Percentiles rank a stretch among this genome's conserved stretches.
Conservation (phyloP, 495 filamentous ascomycete genomes). For the Bathelium albidoporum region DNA sequence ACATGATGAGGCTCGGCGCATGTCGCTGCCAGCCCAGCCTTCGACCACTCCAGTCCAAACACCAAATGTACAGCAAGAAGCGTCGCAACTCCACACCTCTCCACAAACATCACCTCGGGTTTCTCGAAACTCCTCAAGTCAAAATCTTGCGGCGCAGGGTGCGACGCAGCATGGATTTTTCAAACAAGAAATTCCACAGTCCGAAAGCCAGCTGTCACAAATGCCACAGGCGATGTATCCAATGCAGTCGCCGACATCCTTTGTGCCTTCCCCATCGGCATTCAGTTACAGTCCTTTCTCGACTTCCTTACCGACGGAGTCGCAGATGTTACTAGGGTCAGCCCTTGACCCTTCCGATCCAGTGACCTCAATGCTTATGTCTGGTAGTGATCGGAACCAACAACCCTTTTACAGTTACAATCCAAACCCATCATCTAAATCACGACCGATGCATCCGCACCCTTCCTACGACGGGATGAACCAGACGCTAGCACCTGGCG, state of each 20-base stretch:
- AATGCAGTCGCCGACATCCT: slow-evolving; percentile 7
- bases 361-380: slow-evolving; percentile 36
- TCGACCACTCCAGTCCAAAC: slow-evolving; percentile 22
- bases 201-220: slow-evolving; percentile 1
- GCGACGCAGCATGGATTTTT: slow-evolving; percentile 1
- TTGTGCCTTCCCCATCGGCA: background rate
- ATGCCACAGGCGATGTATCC: background rate
- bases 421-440: slow-evolving; percentile 18
- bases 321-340: slow-evolving; percentile 39
- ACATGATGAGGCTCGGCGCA: slow-evolving; percentile 25
- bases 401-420: slow-evolving; percentile 33
- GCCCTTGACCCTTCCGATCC: slow-evolving; percentile 36
- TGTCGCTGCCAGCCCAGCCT: slow-evolving; percentile 29
- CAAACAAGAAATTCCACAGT: slow-evolving; percentile 6
- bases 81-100: slow-evolving; percentile 17
- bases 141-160: slow-evolving; percentile 2
- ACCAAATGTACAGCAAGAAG: slow-evolving; percentile 17
- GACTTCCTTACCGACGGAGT: slow-evolving; percentile 37
- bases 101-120: slow-evolving; percentile 10
- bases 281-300: slow-evolving; percentile 29
- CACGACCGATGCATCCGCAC: background rate
- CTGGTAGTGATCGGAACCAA: slow-evolving; percentile 28
- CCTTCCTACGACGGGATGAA: slow-evolving; percentile 15
- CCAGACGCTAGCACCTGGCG: slow-evolving; percentile 15
- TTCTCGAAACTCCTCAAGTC: slow-evolving; percentile 9